These are phyloP conservation scores for Fusarium cyanostomum DNA, from an alignment of 2,329 filamentous ascomycete genomes.

Conservation along the genomic window DNA sequence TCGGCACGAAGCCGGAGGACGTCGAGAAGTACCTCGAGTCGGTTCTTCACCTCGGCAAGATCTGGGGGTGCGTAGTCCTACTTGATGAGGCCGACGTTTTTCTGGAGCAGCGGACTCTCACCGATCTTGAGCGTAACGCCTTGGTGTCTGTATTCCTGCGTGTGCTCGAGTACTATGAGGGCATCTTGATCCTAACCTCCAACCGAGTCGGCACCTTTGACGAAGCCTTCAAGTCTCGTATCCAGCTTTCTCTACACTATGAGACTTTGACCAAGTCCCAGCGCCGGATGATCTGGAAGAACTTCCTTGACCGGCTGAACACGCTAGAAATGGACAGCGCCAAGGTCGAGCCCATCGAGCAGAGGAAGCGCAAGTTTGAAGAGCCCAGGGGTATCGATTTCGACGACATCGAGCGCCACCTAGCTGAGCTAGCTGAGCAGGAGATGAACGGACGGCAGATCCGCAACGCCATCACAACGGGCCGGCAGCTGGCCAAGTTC, in stretches of 20 bases:
- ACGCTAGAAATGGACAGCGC: slow-evolving; percentile 1
- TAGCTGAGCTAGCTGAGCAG: slow-evolving; percentile 44
- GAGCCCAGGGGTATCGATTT: slow-evolving; percentile 4
- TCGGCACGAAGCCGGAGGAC: slow-evolving; percentile 17
- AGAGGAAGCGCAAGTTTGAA: no score
- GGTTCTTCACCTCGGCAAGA: slow-evolving; percentile 28
- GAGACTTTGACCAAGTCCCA: slow-evolving; percentile 34
- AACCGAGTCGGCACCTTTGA: slow-evolving; percentile 50
- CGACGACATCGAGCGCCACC: slow-evolving; percentile 25
- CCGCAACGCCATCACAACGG: slow-evolving; percentile 48
- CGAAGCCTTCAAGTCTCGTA: slow-evolving; percentile 38
- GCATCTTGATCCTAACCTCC: slow-evolving; percentile 50
- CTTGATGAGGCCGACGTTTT: slow-evolving; percentile 46
- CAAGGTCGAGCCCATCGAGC: background rate
- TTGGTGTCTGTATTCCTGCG: slow-evolving; percentile 47
- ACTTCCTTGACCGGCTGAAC: slow-evolving; percentile 37
- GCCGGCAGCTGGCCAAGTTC: slow-evolving; percentile 38
- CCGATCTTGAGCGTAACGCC: slow-evolving; percentile 41
- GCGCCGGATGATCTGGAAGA: slow-evolving; percentile 43
- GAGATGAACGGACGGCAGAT: slow-evolving; percentile 56
- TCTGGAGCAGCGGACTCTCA: slow-evolving; percentile 34
- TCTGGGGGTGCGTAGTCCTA: slow-evolving; percentile 32
- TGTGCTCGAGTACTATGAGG: slow-evolving; percentile 48
- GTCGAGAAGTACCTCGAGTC: slow-evolving; percentile 37
- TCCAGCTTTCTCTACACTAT: slow-evolving; percentile 48